Conservation (phyloP, 176 grass and related monocot genomes). For the Carex pumila region DNA sequence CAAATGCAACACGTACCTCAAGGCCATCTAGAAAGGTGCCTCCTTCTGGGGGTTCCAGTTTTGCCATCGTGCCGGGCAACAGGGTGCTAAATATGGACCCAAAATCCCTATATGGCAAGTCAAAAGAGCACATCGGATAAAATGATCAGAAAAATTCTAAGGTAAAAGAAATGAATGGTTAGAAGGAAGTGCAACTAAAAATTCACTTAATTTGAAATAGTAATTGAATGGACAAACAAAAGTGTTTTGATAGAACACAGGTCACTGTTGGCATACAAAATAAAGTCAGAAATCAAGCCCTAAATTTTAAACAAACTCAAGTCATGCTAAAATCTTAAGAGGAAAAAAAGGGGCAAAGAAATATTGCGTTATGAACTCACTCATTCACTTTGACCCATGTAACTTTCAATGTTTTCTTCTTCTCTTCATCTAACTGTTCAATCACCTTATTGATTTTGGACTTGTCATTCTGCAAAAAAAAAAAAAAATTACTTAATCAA, state of each 20-base stretch:
- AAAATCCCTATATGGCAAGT: conserved; percentile 64
- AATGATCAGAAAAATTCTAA: background rate
- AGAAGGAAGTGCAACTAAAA: background rate
- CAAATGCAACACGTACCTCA: conserved; percentile 96
- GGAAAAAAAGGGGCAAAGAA: background rate
- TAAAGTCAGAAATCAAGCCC: background rate
- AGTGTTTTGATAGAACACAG: background rate
- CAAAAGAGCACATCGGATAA: background rate
- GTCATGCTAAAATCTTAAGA: background rate
- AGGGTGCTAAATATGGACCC: conserved; percentile 95
- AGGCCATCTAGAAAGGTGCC: conserved; percentile 90
- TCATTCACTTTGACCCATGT: conserved; percentile 99
- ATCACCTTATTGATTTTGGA: conserved; percentile 86
- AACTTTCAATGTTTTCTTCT: conserved; percentile 91
- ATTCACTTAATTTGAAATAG: background rate
- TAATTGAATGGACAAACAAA: background rate
- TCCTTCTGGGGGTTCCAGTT: conserved; percentile 90
- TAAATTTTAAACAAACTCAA: background rate
- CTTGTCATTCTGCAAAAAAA: conserved; percentile 72
- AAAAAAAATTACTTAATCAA: background rate
- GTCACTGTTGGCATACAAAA: background rate
- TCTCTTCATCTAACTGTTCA: conserved; percentile 93
- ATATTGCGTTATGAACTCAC: conserved; percentile 37
- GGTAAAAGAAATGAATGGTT: background rate
- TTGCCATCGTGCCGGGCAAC: conserved; percentile 91